Conservation (phyloP, 2,329 filamentous ascomycete species). For the Dryadomyces sulphureus region DNA sequence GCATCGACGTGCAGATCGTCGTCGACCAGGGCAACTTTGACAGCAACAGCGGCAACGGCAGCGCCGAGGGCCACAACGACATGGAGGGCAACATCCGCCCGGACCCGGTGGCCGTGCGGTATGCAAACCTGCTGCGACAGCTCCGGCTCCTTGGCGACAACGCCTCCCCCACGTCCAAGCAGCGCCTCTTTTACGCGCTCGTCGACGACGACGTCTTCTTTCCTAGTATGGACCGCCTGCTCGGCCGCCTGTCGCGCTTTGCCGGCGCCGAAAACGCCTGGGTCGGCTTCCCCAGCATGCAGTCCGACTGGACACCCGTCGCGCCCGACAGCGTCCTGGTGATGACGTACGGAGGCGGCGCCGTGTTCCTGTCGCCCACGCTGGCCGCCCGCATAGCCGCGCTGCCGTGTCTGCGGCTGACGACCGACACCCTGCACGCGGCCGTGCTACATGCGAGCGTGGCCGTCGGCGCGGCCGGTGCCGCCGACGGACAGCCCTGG, state of each 20-base stretch:
- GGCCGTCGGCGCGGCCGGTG: constrained; percentile 10
- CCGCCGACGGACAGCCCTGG: constrained; percentile 18
- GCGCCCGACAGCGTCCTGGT: constrained; percentile 11
- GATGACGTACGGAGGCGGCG: constrained; percentile 29
- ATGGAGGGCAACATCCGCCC: background rate
- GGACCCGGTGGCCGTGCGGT: constrained; percentile 9
- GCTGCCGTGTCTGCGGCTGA: constrained; percentile 21
- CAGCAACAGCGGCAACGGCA: background rate
- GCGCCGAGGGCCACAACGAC: background rate
- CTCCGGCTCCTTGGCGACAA: constrained; percentile 1
- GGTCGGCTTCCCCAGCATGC: constrained; percentile 28
- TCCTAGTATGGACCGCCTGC: constrained; percentile 24
- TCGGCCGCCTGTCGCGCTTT: constrained; percentile 21
- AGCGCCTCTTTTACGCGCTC: constrained; percentile 22
- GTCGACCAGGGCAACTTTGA: constrained; percentile 11
- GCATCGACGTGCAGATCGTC: constrained; percentile 22
- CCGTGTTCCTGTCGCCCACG: constrained; percentile 24
- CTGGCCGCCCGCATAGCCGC: constrained; percentile 20
- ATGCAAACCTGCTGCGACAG: constrained; percentile 6
- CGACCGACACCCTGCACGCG: background rate
- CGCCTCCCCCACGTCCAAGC: background rate
- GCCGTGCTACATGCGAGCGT: background rate
- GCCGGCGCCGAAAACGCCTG: constrained; percentile 16
- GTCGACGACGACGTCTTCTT: constrained; percentile 33
- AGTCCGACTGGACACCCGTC: constrained; percentile 25